phyloP scores from a whole-genome alignment of 257 asterid species.

The Solanum pimpinellifolium region DNA sequence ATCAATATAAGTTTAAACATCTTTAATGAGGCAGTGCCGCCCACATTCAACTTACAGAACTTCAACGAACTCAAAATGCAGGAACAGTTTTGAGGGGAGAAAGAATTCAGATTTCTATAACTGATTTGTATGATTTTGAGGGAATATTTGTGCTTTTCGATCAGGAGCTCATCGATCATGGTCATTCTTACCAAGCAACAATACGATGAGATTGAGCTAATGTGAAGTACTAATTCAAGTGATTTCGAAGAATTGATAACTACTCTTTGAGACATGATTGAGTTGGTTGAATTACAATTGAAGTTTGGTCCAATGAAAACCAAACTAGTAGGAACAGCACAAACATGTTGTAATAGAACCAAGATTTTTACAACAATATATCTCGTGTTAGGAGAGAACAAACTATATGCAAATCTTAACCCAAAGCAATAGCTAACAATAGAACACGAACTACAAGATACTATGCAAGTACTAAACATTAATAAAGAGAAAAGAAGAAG shows the following conservation, averaged over 20 bases:
- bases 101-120: too few species aligned
- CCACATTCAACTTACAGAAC: too few species aligned
- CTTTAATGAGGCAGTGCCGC: too few species aligned
- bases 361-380: neutral
- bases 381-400: neutral
- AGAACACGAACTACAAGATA: neutral
- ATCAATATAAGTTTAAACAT: too few species aligned
- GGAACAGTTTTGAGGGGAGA: too few species aligned
- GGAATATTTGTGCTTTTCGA: too few species aligned
- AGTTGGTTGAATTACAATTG: neutral
- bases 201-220: neutral
- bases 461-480: neutral
- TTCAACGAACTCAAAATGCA: too few species aligned
- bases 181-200: too few species aligned
- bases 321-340: neutral
- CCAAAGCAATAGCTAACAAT: neutral
- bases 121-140: too few species aligned
- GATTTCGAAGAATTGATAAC: too few species aligned
- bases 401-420: rapidly evolving
- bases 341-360: neutral
- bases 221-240: neutral
- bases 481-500: neutral
- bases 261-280: neutral
- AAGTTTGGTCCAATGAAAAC: neutral
- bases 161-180: too few species aligned